Evolutionary conservation across 768 basidiomycete genomes (phyloP).

Genomic region (Calocybe gangraenosa): DNA sequence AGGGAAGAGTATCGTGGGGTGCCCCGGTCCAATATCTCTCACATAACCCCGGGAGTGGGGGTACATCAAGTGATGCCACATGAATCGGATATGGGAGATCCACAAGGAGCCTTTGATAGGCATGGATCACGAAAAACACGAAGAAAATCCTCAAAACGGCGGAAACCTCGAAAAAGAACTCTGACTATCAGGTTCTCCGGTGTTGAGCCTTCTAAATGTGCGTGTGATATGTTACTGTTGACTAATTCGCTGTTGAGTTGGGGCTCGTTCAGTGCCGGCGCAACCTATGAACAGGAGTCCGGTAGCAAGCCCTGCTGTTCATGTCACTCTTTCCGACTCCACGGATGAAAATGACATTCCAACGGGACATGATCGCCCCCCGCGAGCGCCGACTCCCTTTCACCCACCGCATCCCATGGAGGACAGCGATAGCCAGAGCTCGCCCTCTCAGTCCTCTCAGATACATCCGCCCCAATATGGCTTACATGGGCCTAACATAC

Average conservation of each 20-base stretch:
- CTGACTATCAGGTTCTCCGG: neutral
- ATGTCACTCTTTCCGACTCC: neutral
- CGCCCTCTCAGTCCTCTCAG: too few relatives aligned
- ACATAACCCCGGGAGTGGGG: neutral
- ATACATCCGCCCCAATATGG: too few relatives aligned
- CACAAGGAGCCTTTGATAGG: neutral
- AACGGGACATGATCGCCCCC: neutral
- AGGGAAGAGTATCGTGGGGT: neutral
- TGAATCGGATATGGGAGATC: neutral
- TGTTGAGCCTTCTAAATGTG: neutral
- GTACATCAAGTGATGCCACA: neutral
- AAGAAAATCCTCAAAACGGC: neutral
- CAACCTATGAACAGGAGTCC: neutral
- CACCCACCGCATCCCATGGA: constrained; percentile 42
- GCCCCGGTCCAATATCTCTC: neutral
- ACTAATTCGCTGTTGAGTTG: neutral
- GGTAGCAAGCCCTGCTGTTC: too few relatives aligned
- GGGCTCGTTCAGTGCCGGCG: neutral
- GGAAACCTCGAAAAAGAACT: neutral
- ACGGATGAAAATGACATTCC: neutral
- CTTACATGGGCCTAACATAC: too few relatives aligned
- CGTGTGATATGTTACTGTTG: neutral
- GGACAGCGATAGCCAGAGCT: too few relatives aligned
- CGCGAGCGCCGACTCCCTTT: constrained; percentile 50
- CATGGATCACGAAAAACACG: neutral